Evolutionary conservation across 2,329 filamentous ascomycete genomes (phyloP).

Genomic region (Kalmusia sp.): DNA sequence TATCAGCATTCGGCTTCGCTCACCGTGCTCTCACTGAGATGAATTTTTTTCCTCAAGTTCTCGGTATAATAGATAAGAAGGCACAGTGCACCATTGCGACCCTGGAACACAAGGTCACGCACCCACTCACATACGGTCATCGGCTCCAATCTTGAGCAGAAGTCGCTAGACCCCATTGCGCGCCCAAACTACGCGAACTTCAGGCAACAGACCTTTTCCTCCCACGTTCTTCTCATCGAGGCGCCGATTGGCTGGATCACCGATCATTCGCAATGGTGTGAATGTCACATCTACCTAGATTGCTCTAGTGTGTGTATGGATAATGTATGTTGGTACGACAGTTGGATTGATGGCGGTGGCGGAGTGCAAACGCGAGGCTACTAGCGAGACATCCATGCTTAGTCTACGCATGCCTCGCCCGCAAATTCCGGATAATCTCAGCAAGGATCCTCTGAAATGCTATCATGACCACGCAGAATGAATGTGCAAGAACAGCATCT

Average conservation of each 20-base stretch:
- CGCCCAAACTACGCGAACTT: background rate
- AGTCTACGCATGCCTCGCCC: background rate
- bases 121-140: no score
- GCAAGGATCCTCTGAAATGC: no score
- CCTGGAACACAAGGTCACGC: no score
- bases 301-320: background rate
- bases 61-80: no score
- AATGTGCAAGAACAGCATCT: background rate
- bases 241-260: background rate
- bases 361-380: background rate
- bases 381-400: background rate
- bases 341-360: background rate
- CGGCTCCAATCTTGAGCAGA: no score
- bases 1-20: no score
- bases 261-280: background rate
- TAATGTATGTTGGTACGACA: background rate
- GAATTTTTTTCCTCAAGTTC: no score
- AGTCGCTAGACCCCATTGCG: no score
- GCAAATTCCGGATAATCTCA: background rate
- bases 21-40: no score
- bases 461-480: no score
- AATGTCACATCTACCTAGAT: background rate
- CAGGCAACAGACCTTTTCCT: background rate
- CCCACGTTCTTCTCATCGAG: background rate
- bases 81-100: no score